Conservation (phyloP, 208 protist species). For the Leishmania amazonensis region DNA sequence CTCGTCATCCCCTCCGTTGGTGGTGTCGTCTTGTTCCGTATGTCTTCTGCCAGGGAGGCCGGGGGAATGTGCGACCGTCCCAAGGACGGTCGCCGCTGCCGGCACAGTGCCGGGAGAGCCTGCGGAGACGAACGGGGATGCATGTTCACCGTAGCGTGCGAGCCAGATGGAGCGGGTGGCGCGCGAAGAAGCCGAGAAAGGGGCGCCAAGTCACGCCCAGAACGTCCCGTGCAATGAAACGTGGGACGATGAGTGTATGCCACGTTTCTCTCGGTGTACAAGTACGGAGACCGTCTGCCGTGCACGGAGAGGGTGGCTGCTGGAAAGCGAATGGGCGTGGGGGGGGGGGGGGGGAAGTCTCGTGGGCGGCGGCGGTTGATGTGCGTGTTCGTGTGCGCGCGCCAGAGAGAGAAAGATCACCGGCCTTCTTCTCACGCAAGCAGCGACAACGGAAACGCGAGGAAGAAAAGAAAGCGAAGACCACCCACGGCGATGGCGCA, state of each 20-base stretch:
- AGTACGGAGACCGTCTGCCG: no score
- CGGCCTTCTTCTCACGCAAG: not conserved
- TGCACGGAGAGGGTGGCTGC: not conserved
- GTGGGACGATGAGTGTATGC: not conserved
- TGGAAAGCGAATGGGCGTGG: no score
- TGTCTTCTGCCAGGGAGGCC: not conserved
- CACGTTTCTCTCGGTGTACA: not conserved
- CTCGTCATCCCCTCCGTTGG: not conserved
- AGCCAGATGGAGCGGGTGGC: not conserved
- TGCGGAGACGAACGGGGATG: slow-evolving; percentile 1
- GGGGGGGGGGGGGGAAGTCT: no score
- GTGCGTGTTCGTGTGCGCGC: not conserved
- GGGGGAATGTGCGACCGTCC: not conserved
- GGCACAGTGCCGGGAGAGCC: slow-evolving; percentile 3
- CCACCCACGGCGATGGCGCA: no score
- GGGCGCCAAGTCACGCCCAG: not conserved
- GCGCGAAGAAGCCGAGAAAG: not conserved
- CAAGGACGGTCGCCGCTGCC: not conserved
- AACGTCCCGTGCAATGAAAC: not conserved
- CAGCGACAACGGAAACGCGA: not conserved
- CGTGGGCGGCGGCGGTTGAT: not conserved
- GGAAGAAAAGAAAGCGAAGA: not conserved
- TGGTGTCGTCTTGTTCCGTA: not conserved
- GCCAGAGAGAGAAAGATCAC: not conserved
- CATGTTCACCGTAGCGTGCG: not conserved